Evolutionary conservation across 2,329 filamentous ascomycete species (phyloP), one percentile per base, ranked within the genome.

Genomic region (Penicillium vulpinum): DNA sequence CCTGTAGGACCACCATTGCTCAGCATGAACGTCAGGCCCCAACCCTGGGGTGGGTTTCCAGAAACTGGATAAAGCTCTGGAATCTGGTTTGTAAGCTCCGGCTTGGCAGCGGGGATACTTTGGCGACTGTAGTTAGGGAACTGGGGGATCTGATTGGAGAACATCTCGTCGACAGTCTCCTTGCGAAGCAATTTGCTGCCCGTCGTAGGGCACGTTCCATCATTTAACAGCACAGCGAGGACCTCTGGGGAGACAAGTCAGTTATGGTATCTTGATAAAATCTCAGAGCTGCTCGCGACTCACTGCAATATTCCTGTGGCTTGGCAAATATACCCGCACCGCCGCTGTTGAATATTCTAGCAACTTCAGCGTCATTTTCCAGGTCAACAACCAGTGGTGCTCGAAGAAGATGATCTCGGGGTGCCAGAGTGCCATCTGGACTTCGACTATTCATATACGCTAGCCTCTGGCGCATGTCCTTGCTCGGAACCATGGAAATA

Each of bases 81-180:
- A 2, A 80, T 59, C 0, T 70, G 67, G 61, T 83, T 81, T 2
- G 79, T 78, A 9, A 83, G 70, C 15, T 80, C 73, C 0, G 79
- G 78, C 59, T 83, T 84, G 0, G 80, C 73, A 1, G 77, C 76
- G 0, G 78, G 69, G 2, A 83, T 74, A 2, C 65, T 64, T 57
- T 77, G 73, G 1, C 81, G 75, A 1, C 77, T 77, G 54, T 83
- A 85, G 59, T 86, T 66, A 0, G 84, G 83, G 46, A 82, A 78
- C 1, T 80, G 58, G 0, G 82, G 78, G 49, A 88, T 81, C 60
- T 86, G 85, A 67, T 90, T 89, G 55, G 75, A 76, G 69, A 86
- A 89, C 83, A 90, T 87, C 31, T 81, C 71, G 13, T 86, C 78
- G 0, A 90, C 81, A 0, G 85, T 88, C 29, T 79, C 75, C 16